phyloP scores from a whole-genome alignment of 1,284 basidiomycete species.

The Acaromyces ingoldii region DNA sequence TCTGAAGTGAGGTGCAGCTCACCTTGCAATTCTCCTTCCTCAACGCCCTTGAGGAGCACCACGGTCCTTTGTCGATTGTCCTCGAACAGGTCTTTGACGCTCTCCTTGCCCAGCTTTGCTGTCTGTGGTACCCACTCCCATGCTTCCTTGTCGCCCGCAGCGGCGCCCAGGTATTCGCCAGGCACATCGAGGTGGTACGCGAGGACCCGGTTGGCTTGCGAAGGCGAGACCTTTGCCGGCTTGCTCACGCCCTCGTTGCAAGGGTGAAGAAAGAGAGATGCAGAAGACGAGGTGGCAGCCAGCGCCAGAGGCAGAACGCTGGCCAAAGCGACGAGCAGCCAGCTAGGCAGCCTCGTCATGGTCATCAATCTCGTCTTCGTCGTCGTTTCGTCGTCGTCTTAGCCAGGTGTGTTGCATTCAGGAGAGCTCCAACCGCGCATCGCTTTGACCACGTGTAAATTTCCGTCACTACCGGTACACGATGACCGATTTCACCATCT shows the following conservation, averaged over 20 bases:
- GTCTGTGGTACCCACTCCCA: neutral
- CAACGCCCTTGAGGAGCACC: slow-evolving; percentile 24
- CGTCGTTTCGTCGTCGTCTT: too few species aligned
- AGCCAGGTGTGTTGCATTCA: too few species aligned
- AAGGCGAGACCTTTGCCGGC: slow-evolving; percentile 5
- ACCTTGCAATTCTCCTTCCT: slow-evolving; percentile 16
- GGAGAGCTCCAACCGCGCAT: too few species aligned
- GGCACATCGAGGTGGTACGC: slow-evolving; percentile 18
- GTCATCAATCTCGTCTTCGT: too few species aligned
- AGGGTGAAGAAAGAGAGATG: too few species aligned
- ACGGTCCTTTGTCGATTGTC: slow-evolving; percentile 16
- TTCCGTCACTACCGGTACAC: too few species aligned
- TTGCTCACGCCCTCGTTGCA: neutral
- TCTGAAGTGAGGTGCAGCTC: neutral
- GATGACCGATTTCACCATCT: too few species aligned
- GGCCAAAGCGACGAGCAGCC: too few species aligned
- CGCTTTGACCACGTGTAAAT: too few species aligned
- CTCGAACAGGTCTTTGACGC: slow-evolving; percentile 25
- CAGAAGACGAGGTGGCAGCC: too few species aligned
- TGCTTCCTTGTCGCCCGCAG: slow-evolving; percentile 14
- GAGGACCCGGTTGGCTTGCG: slow-evolving; percentile 23
- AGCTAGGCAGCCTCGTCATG: too few species aligned
- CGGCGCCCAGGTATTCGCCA: neutral
- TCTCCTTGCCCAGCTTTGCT: neutral
- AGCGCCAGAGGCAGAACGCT: too few species aligned